These are phyloP conservation scores for Mollisiaceae sp. DNA, from an alignment of 2,329 filamentous ascomycete species.

Conservation along the genomic window DNA sequence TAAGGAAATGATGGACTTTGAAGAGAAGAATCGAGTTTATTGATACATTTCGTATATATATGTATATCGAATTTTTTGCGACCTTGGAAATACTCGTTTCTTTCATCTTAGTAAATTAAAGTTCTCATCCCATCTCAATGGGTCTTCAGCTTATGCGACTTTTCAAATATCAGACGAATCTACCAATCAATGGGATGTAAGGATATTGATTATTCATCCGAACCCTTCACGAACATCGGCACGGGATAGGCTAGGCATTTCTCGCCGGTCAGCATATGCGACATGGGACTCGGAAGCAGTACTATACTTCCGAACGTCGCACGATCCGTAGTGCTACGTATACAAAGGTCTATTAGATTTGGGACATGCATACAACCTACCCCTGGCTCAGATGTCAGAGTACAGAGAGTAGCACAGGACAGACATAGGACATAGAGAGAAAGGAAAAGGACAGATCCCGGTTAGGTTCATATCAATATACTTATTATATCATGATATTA, in stretches of 20 bases:
- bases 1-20: neutral
- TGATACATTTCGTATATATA: neutral
- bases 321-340: neutral
- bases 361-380: neutral
- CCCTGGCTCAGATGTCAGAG: neutral
- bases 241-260: neutral
- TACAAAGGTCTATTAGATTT: neutral
- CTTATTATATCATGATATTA: neutral
- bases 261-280: neutral
- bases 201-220: neutral
- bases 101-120: neutral
- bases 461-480: neutral
- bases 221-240: neutral
- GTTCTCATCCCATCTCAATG: neutral
- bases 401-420: neutral
- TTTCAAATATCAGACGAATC: neutral
- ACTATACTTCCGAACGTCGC: neutral
- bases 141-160: neutral
- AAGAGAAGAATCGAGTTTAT: neutral
- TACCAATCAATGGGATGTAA: neutral
- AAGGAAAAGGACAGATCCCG: no score
- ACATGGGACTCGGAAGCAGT: neutral
- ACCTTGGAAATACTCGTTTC: neutral
- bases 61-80: neutral
- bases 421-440: neutral